Conservation (phyloP, 2,329 filamentous ascomycete species). For the Botrytis elliptica region DNA sequence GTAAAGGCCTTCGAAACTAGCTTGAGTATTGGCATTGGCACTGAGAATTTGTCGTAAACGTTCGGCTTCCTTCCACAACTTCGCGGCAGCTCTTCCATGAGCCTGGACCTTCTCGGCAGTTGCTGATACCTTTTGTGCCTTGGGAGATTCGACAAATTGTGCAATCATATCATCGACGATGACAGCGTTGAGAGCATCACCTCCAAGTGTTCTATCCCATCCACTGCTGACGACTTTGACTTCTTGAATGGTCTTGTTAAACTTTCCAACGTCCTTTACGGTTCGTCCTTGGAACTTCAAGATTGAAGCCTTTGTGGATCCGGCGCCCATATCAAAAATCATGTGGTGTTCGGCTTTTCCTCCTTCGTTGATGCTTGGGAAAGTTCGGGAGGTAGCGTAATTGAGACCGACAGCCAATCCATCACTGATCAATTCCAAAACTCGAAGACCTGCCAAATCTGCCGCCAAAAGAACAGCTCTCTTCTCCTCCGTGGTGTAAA, state of each 20-base stretch:
- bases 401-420: constrained; percentile 90
- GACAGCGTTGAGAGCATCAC: constrained; percentile 82
- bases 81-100: constrained; percentile 82
- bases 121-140: constrained; percentile 63
- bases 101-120: constrained; percentile 62
- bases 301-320: constrained; percentile 86
- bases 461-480: constrained; percentile 81
- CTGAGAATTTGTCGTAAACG: constrained; percentile 85
- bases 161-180: constrained; percentile 86
- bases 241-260: constrained; percentile 96
- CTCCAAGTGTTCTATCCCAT: constrained; percentile 88
- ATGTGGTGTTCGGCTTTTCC: constrained; percentile 88
- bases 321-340: constrained; percentile 97
- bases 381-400: constrained; percentile 88
- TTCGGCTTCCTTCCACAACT: constrained; percentile 91
- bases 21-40: constrained; percentile 79
- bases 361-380: constrained; percentile 79
- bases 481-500: constrained; percentile 89
- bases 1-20: constrained; percentile 84
- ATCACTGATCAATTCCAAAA: constrained; percentile 83
- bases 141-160: constrained; percentile 70
- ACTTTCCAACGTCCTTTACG: constrained; percentile 88
- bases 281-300: constrained; percentile 84
- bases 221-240: constrained; percentile 83
- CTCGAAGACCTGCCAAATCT: constrained; percentile 81